Evolutionary conservation across 2,329 filamentous ascomycete species (phyloP).

Genomic region (Dactylella cylindrospora): DNA sequence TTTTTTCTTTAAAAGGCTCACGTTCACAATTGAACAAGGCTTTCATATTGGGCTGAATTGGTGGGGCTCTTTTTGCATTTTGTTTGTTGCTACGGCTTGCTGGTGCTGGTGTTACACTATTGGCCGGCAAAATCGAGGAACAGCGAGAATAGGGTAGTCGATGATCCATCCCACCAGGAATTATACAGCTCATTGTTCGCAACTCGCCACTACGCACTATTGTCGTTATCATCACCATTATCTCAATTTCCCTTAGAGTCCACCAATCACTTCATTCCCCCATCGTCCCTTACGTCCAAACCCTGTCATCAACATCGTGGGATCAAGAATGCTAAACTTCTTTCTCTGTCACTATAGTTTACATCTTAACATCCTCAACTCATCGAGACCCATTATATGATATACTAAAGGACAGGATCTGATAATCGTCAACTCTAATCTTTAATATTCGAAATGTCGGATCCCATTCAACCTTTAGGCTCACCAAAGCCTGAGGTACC

Average conservation of each 20-base stretch:
- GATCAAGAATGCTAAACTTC: constrained; percentile 34
- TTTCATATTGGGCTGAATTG: no score
- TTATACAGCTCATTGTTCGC: constrained; percentile 1
- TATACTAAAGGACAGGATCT: not conserved
- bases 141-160: no score
- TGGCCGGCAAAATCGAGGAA: no score
- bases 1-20: no score
- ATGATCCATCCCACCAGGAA: constrained; percentile 9
- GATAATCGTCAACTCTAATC: constrained; percentile 6
- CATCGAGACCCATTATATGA: constrained; percentile 3
- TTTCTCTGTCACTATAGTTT: constrained; percentile 16
- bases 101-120: no score
- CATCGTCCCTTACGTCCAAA: not conserved
- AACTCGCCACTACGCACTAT: constrained; percentile 4
- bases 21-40: no score
- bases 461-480: constrained; percentile 28
- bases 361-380: constrained; percentile 17
- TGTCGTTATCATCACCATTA: not conserved
- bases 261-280: not conserved
- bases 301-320: not conserved
- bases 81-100: no score
- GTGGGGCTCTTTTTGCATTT: no score
- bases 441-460: constrained; percentile 30
- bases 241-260: not conserved
- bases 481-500: constrained; percentile 40